Evolutionary conservation across 176 grass and related monocot genomes (phyloP), one percentile per base, ranked within the genome.

Genomic region (Dactylis glomerata): DNA sequence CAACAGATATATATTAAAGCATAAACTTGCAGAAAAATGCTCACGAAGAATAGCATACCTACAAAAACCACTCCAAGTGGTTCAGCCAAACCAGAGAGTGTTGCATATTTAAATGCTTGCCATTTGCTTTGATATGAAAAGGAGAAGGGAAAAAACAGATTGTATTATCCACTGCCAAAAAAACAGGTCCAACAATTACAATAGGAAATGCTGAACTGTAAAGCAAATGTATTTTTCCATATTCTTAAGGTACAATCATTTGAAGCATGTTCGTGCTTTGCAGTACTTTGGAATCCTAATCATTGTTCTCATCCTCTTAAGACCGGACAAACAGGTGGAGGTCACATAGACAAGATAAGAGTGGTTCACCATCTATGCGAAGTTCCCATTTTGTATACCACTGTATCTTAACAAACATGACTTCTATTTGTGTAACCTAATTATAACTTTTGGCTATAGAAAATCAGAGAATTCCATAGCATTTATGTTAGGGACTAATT

Each of bases 31-130:
- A 77, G 42, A 57, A 49, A 73, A 61, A 26, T 40, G 11, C 33
- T 40, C 50, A 68, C 12, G 82, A n/a, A 34, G 62, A 86, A 51
- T 71, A 82, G 38, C 88, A 73, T 92, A 95, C 96, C 96, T 73
- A 98, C 93, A 94, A 68, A 31, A 75, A 95, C 30, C 17, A 98
- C 96, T 73, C 96, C 96, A 44, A 92, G 68, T 59, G 96, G 93
- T 61, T 98, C 96, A 11, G 96, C 96, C 11, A 98, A 87, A 70
- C 96, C 96, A 45, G 96, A 90, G 38, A 85, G 62, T 37, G 91
- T 82, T 81, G 96, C 96, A 62, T 85, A 54, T 87, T 82, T 88
- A 88, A 98, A 95, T 86, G 96, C 93, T 52, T 85, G 83, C 87
- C 82, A 86, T 92, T 98, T 98, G 87, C 96, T 98, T 77, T 73